Base-by-base conservation (phyloP, 768 basidiomycete genomes). In the Phylloporus sp. region DNA sequence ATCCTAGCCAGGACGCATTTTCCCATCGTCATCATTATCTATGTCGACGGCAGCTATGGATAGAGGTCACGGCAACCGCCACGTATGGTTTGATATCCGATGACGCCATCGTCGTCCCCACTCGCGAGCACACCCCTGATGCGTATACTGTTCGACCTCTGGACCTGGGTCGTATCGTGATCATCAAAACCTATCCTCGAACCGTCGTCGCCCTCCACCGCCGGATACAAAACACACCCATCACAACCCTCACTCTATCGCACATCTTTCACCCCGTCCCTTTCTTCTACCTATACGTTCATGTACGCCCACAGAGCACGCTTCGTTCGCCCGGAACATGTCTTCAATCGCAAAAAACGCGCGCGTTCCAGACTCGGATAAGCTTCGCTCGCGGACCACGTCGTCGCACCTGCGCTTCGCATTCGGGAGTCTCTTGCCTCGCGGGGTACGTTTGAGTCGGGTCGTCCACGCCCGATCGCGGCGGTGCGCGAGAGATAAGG, bases 331-430 rank as follows among this genome's bases (percentile, higher is more conserved):
- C 26, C 18, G 18, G 24, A 35, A 37, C 29, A 9, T 21, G 7
- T 28, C 24, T 15, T 50, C 49, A 44, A 44, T 44, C 50, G 50
- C 50, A 53, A 45, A 53, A 45, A 51, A 51, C 50, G 3, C 38
- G 17, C 38, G n/a, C 38, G 17, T 23, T 13, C 38, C 24, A 18
- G 6, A 38, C 38, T 17, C 24, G 38, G 38, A 26, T 27, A n/a
- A n/a, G 13, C 21, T 2, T 13, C 21, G n/a, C n/a, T n/a, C n/a
- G n/a, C n/a, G n/a, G 24, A 14, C 4, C 23, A 17, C 24, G 24
- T 23, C 38, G 10, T 24, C 23, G 26, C 38, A 27, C 36, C 27
- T 27, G n/a, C n/a, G n/a, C n/a, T n/a, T n/a, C n/a, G n/a, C n/a
- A n/a, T n/a, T n/a, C n/a, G n/a, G n/a, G n/a, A n/a, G n/a, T n/a